Percentiles rank a stretch among this genome's conserved stretches.
Conservation (phyloP, 208 protist genomes). For the Acanthamoeba healyi region DNA sequence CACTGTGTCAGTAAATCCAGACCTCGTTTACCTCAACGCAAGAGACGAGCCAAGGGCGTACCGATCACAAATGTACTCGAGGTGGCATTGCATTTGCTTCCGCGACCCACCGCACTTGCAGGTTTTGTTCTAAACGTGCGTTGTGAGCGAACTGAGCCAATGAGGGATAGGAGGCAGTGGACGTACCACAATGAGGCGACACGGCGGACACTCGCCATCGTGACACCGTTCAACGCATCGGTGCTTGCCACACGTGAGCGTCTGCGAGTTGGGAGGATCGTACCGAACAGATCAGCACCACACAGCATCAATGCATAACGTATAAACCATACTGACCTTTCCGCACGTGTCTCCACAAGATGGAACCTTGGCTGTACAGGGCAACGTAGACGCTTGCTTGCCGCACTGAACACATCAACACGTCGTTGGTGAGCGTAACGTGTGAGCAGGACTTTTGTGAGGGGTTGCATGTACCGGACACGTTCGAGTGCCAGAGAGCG, state of each 20-base stretch:
- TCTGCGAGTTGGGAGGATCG: neutral
- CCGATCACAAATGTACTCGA: constrained; percentile 44
- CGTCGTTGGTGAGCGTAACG: neutral
- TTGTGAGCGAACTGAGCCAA: neutral
- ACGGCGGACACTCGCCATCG: constrained; percentile 37
- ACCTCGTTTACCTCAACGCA: too few species aligned
- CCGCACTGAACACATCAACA: neutral
- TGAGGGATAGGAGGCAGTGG: too few species aligned
- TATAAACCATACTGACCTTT: constrained; percentile 20
- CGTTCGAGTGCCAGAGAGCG: neutral
- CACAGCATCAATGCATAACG: too few species aligned
- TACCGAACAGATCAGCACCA: neutral
- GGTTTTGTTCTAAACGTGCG: constrained; percentile 20
- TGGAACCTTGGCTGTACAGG: constrained; percentile 2
- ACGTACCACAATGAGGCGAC: constrained; percentile 31
- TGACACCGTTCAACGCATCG: constrained; percentile 8
- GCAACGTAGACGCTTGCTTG: neutral
- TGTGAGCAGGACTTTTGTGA: too few species aligned
- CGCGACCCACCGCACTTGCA: constrained; percentile 34
- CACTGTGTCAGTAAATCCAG: neutral
- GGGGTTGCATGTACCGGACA: constrained; percentile 67
- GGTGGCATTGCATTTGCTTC: constrained; percentile 44
- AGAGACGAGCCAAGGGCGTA: neutral
- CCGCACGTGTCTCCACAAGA: constrained; percentile 47
- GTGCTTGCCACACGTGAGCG: constrained; percentile 13